Evolutionary conservation across 192 early-diverging fungal species (phyloP).

Genomic region (Dissophora ornata): DNA sequence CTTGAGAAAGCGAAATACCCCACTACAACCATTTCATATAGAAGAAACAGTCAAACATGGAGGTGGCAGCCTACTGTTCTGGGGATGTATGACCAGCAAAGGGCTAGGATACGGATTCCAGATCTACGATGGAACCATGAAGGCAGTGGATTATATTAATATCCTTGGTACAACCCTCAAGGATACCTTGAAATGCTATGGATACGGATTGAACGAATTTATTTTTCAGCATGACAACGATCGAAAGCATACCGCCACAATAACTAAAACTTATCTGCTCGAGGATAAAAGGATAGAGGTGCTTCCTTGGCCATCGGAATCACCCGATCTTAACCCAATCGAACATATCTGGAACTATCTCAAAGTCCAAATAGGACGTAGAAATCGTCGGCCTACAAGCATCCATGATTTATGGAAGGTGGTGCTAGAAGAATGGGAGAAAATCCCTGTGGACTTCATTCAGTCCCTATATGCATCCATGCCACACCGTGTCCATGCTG

Average conservation of each 20-base stretch:
- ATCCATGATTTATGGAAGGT: conserved; percentile 6
- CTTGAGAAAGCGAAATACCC: no score
- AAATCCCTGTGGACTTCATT: not conserved
- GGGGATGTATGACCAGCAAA: no score
- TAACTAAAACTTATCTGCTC: not conserved
- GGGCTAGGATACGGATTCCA: conserved; percentile 4
- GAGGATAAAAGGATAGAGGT: conserved; percentile 1
- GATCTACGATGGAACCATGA: conserved; percentile 19
- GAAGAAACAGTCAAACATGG: no score
- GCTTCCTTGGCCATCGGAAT: conserved; percentile 25
- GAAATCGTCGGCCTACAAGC: not conserved
- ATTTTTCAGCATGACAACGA: no score
- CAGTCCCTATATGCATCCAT: not conserved
- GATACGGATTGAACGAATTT: conserved; percentile 3
- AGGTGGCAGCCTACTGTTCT: no score
- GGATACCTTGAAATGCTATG: conserved; percentile 4
- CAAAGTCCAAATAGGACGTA: conserved; percentile 1
- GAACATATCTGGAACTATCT: conserved; percentile 15
- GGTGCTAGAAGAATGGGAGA: conserved; percentile 3
- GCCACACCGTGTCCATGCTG: not conserved
- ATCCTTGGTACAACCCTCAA: not conserved
- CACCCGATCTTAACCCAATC: conserved; percentile 17
- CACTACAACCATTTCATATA: no score
- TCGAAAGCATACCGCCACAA: not conserved
- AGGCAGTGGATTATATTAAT: conserved; percentile 3